These are phyloP conservation scores for Glonium stellatum DNA, from an alignment of 495 filamentous ascomycete genomes.

Conservation along the genomic window DNA sequence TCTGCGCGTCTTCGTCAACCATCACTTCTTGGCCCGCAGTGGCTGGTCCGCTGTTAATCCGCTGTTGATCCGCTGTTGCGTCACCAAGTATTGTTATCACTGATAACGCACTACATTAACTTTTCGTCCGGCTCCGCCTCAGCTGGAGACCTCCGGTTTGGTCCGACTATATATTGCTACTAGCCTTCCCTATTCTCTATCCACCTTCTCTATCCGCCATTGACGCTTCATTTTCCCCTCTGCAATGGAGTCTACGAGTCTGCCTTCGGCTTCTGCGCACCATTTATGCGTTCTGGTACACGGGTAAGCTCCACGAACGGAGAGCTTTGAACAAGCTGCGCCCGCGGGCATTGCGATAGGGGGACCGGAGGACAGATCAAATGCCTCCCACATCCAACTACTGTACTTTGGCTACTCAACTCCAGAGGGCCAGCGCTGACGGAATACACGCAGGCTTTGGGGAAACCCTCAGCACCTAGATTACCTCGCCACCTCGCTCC, in stretches of 20 bases:
- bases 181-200: slow-evolving; percentile 29
- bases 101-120: too few species aligned
- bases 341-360: neutral
- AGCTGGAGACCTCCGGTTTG: too few species aligned
- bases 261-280: slow-evolving; percentile 39
- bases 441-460: slow-evolving; percentile 54
- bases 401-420: slow-evolving; percentile 2
- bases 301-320: slow-evolving; percentile 52
- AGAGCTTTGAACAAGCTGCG: neutral
- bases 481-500: slow-evolving; percentile 60
- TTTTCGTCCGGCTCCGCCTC: too few species aligned
- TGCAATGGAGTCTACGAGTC: slow-evolving; percentile 5
- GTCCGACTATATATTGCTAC: too few species aligned
- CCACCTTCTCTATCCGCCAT: slow-evolving; percentile 22
- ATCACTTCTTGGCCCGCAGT: too few species aligned
- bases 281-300: slow-evolving; percentile 95
- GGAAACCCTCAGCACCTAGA: slow-evolving; percentile 81
- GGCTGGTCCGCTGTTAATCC: too few species aligned
- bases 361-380: neutral
- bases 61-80: too few species aligned
- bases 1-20: too few species aligned
- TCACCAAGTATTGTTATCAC: too few species aligned
- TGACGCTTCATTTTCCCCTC: neutral
- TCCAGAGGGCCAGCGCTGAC: slow-evolving; percentile 7
- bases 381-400: slow-evolving; percentile 1